These are phyloP conservation scores for Orychophragmus violaceus DNA, from an alignment of 345 rosid genomes.

Conservation along the genomic window DNA sequence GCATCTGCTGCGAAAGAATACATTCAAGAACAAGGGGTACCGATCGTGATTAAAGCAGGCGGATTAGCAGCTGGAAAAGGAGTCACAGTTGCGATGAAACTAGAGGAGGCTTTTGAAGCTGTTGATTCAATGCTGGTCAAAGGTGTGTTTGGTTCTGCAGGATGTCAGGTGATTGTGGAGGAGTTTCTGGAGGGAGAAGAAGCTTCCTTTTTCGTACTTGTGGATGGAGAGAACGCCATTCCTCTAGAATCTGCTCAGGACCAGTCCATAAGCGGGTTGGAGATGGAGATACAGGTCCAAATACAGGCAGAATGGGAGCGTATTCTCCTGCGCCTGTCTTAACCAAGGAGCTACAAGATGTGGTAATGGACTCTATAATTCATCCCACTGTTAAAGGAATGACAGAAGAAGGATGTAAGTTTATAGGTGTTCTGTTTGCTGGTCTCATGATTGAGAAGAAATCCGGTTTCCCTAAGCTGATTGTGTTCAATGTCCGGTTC, in stretches of 20 bases:
- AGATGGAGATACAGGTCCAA: conserved; percentile 92
- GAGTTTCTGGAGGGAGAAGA: conserved; percentile 93
- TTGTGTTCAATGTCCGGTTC: conserved; percentile 97
- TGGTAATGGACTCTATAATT: conserved; percentile 81
- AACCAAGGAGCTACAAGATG: conserved; percentile 59
- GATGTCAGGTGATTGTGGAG: conserved; percentile 65
- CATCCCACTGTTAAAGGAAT: conserved; percentile 87
- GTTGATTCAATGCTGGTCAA: conserved; percentile 82
- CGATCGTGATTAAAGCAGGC: conserved; percentile 87
- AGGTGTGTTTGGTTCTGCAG: conserved; percentile 83
- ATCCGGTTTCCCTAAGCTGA: conserved; percentile 85
- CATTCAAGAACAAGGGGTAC: conserved; percentile 71
- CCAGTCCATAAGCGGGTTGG: conserved; percentile 97
- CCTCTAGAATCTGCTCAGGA: conserved; percentile 95
- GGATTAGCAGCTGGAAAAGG: conserved; percentile 99
- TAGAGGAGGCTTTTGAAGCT: conserved; percentile 82
- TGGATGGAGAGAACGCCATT: conserved; percentile 90
- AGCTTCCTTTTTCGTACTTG: conserved; percentile 88
- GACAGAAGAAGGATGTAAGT: conserved; percentile 91
- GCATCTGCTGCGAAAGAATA: conserved; percentile 64
- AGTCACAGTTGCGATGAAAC: conserved; percentile 66
- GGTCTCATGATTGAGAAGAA: conserved; percentile 95
- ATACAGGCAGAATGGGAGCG: conserved; percentile 99
- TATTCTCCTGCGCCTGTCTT: conserved; percentile 87
- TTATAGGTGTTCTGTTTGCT: conserved; percentile 81